These are phyloP conservation scores for Raphanus sativus DNA, from an alignment of 345 rosid genomes.

Conservation along the genomic window DNA sequence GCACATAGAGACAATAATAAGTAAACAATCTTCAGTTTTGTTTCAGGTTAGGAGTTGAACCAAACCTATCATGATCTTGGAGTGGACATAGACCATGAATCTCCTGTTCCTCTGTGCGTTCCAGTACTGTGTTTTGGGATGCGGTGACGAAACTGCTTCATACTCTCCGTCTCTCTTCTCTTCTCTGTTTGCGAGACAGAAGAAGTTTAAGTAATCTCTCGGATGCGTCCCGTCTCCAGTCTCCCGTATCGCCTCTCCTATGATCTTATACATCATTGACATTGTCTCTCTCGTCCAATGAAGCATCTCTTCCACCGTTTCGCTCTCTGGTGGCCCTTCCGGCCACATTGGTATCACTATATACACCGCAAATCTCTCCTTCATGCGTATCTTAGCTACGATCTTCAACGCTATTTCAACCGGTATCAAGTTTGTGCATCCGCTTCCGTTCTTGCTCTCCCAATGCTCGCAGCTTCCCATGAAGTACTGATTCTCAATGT, in stretches of 20 bases:
- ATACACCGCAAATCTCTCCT: constrained; percentile 73
- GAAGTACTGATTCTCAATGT: constrained; percentile 89
- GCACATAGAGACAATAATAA: constrained; percentile 1
- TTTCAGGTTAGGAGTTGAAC: constrained; percentile 11
- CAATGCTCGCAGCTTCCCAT: constrained; percentile 81
- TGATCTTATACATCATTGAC: constrained; percentile 75
- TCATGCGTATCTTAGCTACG: constrained; percentile 55
- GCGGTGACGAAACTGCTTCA: constrained; percentile 56
- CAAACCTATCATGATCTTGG: constrained; percentile 91
- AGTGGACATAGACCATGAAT: constrained; percentile 92
- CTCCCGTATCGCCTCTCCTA: constrained; percentile 68
- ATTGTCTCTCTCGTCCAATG: constrained; percentile 90
- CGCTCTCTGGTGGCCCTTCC: constrained; percentile 80
- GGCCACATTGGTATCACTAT: constrained; percentile 97
- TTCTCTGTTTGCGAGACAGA: constrained; percentile 91
- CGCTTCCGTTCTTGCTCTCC: constrained; percentile 61
- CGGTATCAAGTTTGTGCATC: constrained; percentile 82
- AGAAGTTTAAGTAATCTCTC: constrained; percentile 77
- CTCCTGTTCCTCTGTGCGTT: constrained; percentile 75
- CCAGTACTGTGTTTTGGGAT: constrained; percentile 66
- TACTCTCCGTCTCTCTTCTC: constrained; percentile 52
- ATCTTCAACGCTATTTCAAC: constrained; percentile 76
- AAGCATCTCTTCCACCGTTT: constrained; percentile 77
- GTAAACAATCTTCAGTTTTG: neutral
- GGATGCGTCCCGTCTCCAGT: constrained; percentile 54